Evolutionary conservation across 768 basidiomycete genomes (phyloP).

Genomic region (Russula griseocarnosa): DNA sequence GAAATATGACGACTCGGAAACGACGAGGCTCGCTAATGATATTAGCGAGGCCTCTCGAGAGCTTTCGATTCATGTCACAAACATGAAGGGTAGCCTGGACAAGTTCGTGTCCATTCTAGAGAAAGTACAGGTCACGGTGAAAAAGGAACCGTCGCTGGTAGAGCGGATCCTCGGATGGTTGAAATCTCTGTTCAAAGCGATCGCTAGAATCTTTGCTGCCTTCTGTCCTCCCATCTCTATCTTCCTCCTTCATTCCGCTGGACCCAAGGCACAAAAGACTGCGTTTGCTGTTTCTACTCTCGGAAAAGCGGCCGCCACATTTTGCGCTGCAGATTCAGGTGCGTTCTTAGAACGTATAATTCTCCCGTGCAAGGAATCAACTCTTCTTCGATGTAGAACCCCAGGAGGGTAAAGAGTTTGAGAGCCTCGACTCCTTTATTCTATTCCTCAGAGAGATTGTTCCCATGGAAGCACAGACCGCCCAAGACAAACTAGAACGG

Average conservation of each 20-base stretch:
- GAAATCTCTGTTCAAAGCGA: constrained; percentile 15
- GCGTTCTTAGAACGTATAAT: not conserved
- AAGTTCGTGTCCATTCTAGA: constrained; percentile 17
- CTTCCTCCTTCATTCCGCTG: not conserved
- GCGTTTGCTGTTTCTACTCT: constrained; percentile 12
- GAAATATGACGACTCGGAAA: constrained; percentile 10
- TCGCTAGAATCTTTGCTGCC: constrained; percentile 10
- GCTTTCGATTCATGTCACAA: constrained; percentile 10
- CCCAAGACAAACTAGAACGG: constrained; percentile 7
- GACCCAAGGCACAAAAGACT: no score
- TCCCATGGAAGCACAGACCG: constrained; percentile 16
- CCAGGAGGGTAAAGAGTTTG: constrained; percentile 5
- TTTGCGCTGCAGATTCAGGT: constrained; percentile 13
- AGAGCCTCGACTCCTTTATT: constrained; percentile 13
- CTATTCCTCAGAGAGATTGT: constrained; percentile 21
- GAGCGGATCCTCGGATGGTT: constrained; percentile 18
- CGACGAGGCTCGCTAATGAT: constrained; percentile 19
- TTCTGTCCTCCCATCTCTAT: constrained; percentile 4
- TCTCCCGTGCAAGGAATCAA: not conserved
- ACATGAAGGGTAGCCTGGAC: constrained; percentile 1
- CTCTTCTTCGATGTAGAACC: constrained; percentile 1
- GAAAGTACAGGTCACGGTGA: constrained; percentile 1
- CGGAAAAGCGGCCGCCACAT: constrained; percentile 2
- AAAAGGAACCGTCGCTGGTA: constrained; percentile 1
- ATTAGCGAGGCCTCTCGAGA: not conserved